These are phyloP conservation scores for Komagataella ulmi DNA, from an alignment of 805 yeast genomes.

Conservation along the genomic window DNA sequence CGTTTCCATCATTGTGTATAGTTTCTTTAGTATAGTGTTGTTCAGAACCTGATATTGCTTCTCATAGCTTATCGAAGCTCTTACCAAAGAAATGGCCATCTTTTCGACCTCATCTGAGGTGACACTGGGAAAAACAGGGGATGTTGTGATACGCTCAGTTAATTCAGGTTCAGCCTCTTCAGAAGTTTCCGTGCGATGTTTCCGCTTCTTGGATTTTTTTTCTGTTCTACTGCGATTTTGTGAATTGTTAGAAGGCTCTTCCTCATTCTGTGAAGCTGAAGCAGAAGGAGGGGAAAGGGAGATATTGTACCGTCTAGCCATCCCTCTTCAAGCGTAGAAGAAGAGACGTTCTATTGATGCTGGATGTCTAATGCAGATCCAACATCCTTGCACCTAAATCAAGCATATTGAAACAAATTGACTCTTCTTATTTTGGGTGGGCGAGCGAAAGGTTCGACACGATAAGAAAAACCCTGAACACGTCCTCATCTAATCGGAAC, in stretches of 20 bases:
- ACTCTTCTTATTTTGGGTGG: not conserved
- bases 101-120: slow-evolving; percentile 4
- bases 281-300: not conserved
- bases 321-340: not conserved
- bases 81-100: slow-evolving; percentile 5
- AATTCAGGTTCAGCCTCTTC: too few species aligned
- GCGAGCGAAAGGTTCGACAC: not conserved
- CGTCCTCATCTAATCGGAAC: not conserved
- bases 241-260: not conserved
- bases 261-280: not conserved
- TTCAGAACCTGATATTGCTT: slow-evolving; percentile 13
- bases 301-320: not conserved
- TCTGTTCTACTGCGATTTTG: not conserved
- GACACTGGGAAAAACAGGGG: not conserved
- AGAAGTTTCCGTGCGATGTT: not conserved
- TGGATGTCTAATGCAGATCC: too few species aligned
- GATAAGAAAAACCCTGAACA: not conserved
- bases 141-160: not conserved
- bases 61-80: slow-evolving; percentile 15
- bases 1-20: slow-evolving; percentile 9
- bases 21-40: slow-evolving; percentile 12
- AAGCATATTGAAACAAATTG: not conserved
- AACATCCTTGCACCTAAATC: not conserved
- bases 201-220: not conserved
- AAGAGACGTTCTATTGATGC: not conserved